Conservation (phyloP, 306 rosid species). For the Quercus cerris region DNA sequence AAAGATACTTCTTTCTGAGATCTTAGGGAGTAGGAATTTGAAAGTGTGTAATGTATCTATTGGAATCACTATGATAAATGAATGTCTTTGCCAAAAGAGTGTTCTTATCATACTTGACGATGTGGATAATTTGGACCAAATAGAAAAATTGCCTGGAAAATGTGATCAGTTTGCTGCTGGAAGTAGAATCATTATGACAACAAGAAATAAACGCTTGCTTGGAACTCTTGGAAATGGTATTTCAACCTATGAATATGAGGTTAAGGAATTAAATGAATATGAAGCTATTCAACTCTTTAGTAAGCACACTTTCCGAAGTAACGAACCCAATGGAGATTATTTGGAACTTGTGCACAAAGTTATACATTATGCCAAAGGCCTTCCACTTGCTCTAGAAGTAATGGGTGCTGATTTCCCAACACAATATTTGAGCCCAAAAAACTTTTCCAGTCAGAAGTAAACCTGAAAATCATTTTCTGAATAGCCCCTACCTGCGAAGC, state of each 20-base stretch:
- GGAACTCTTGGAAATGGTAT: not conserved
- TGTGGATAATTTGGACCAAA: not conserved
- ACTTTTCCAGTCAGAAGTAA: too few relatives aligned
- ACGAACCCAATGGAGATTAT: not conserved
- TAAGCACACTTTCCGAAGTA: not conserved
- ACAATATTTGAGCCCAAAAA: too few relatives aligned
- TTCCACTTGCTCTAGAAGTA: conserved; percentile 1
- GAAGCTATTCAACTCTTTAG: not conserved
- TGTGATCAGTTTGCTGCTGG: not conserved
- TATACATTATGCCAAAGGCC: conserved; percentile 5
- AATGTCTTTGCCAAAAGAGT: not conserved
- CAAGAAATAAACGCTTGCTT: conserved; percentile 1
- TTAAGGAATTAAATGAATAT: not conserved
- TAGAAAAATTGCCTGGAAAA: not conserved
- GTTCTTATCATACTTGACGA: conserved; percentile 10
- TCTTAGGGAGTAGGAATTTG: not conserved
- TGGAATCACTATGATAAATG: not conserved
- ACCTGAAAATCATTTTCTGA: too few relatives aligned
- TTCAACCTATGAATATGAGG: not conserved
- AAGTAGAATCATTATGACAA: conserved; percentile 10
- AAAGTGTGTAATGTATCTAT: not conserved
- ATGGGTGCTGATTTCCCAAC: not conserved
- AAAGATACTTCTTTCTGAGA: not conserved
- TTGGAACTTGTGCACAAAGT: not conserved
- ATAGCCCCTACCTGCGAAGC: too few relatives aligned